Evolutionary conservation across 257 asterid species (phyloP), one percentile per base, ranked within the genome.

Genomic region (Solanum appendiculatum): DNA sequence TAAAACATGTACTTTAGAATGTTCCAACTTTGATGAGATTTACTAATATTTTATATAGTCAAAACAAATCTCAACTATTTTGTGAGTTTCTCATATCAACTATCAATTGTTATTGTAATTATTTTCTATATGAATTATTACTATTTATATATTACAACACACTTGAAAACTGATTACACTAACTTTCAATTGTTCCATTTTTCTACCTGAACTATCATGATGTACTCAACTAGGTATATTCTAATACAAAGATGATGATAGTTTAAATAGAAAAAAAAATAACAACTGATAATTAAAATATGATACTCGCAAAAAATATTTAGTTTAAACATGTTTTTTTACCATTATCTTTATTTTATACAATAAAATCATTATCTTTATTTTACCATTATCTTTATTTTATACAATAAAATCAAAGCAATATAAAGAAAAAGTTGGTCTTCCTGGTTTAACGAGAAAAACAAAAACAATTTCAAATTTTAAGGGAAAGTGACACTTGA

Each of bases 21-120:
- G 94, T 93, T 93, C 98, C 93, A 90, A 90, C 64, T 89, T 86
- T 94, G 91, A 87, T 93, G 94, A 84, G 93, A 86, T 87, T 91
- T 90, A 86, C 29, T 40, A 34, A 68, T 86, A 83, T 75, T 58
- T 87, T 88, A 58, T 66, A 66, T 0, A 6, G 10, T 1, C 2
- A 0, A 66, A 66, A 66, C 1, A 60, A 0, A 60, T 9, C 1
- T 23, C 1, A 60, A 60, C 0, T 60, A 60, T 60, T 12, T 54
- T 2, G 1, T 0, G 7, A 64, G 2, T 64, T 64, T 12, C 2
- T 25, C 2, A 25, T 0, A 11, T 5, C 11, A 25, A 63, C 1
- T 63, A 2, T 5, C 3, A 20, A 1, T 7, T 54, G 9, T 54
- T 54, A 0, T 54, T 0, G 16, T 44, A 12, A 5, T 18, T 18